Conservation (phyloP, 768 basidiomycete genomes). For the Leccinum incarnatum region DNA sequence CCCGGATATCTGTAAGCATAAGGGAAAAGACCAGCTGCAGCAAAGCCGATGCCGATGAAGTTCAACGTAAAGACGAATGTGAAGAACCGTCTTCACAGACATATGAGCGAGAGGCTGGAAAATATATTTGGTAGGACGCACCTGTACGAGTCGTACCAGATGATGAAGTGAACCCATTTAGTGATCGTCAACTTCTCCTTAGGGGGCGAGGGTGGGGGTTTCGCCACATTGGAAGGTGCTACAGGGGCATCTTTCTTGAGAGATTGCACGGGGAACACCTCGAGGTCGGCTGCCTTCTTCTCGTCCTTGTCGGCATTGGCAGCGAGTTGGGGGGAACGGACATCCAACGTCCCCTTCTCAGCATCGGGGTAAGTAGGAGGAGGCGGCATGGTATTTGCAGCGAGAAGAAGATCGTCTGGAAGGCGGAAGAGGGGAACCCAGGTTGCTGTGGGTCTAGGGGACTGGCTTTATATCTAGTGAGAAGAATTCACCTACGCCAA, state of each 20-base stretch:
- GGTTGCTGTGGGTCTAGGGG: neutral
- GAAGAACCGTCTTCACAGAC: conserved; percentile 63
- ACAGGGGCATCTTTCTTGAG: conserved; percentile 44
- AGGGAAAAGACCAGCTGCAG: conserved; percentile 61
- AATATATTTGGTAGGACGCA: conserved; percentile 24
- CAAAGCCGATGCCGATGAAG: conserved; percentile 54
- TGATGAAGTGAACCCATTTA: conserved; percentile 55
- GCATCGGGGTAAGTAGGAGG: conserved; percentile 47
- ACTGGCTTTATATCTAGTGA: conserved; percentile 23
- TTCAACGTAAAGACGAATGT: conserved; percentile 60
- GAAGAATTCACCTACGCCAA: conserved; percentile 2
- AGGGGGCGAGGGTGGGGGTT: conserved; percentile 34
- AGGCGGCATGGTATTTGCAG: conserved; percentile 40
- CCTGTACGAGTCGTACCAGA: conserved; percentile 85
- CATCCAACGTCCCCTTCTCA: conserved; percentile 57
- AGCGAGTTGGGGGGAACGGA: conserved; percentile 33
- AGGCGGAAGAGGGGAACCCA: conserved; percentile 7
- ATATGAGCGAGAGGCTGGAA: conserved; percentile 3
- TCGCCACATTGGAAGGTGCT: conserved; percentile 33
- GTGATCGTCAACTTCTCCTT: conserved; percentile 56
- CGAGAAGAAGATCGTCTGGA: conserved; percentile 11
- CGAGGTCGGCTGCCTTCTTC: conserved; percentile 36
- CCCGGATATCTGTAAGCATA: conserved; percentile 67
- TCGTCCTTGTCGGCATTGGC: conserved; percentile 33
- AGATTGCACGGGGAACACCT: conserved; percentile 32